Conservation (phyloP, 164 flowering plant genomes). For the Amborella trichopoda region DNA sequence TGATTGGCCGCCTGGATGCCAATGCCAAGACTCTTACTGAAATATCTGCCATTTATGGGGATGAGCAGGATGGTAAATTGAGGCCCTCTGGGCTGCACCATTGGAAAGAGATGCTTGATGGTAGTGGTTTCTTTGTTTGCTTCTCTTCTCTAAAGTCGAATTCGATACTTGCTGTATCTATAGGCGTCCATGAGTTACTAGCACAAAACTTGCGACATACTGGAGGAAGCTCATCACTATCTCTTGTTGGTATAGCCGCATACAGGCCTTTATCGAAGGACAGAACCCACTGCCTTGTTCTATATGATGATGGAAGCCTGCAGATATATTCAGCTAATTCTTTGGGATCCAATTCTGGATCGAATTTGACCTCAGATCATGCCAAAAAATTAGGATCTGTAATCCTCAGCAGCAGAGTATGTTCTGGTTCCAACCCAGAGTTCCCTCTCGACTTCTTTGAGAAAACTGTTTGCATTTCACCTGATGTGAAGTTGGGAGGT, state of each 20-base stretch:
- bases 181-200: constrained; percentile 46
- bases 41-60: constrained; percentile 61
- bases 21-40: constrained; percentile 56
- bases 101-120: constrained; percentile 81
- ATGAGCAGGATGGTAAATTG: constrained; percentile 59
- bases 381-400: constrained; percentile 81
- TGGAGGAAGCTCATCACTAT: constrained; percentile 59
- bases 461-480: constrained; percentile 86
- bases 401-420: constrained; percentile 71
- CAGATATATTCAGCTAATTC: constrained; percentile 75
- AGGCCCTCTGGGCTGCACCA: constrained; percentile 79
- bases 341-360: constrained; percentile 42
- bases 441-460: constrained; percentile 99
- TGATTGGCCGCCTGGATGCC: constrained; percentile 55
- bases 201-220: constrained; percentile 77
- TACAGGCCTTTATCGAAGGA: constrained; percentile 91
- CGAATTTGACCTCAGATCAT: constrained; percentile 46
- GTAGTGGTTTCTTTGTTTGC: constrained; percentile 79
- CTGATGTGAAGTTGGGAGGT: constrained; percentile 86
- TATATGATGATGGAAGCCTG: constrained; percentile 99
- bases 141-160: constrained; percentile 71
- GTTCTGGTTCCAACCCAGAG: constrained; percentile 76
- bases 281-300: constrained; percentile 71
- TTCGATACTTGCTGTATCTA: constrained; percentile 36
- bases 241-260: constrained; percentile 81